Evolutionary conservation across 2,329 filamentous ascomycete genomes (phyloP).

Genomic region (Fusarium chaquense): DNA sequence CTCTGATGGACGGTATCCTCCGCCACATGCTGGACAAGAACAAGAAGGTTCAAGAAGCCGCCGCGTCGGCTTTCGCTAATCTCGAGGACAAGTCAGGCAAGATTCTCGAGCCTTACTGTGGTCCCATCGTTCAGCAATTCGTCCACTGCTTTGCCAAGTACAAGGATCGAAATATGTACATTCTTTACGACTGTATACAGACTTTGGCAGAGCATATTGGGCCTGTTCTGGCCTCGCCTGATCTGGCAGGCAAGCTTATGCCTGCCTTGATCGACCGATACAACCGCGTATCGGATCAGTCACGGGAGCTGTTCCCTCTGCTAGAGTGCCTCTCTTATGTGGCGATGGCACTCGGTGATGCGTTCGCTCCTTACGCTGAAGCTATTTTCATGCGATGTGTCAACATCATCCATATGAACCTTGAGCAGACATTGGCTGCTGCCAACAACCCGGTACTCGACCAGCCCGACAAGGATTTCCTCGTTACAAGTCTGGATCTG

Average conservation of each 20-base stretch:
- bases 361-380: conserved; percentile 85
- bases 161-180: conserved; percentile 99
- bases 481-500: conserved; percentile 94
- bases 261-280: conserved; percentile 90
- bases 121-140: conserved; percentile 91
- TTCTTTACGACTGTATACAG: conserved; percentile 98
- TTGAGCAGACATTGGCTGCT: conserved; percentile 82
- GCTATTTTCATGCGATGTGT: conserved; percentile 91
- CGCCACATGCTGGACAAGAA: conserved; percentile 96
- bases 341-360: conserved; percentile 82
- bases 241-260: conserved; percentile 90
- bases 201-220: conserved; percentile 94
- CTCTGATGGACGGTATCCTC: conserved; percentile 96
- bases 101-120: conserved; percentile 84
- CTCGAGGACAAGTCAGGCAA: conserved; percentile 92
- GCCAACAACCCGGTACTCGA: conserved; percentile 77
- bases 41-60: conserved; percentile 97
- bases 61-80: conserved; percentile 94
- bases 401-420: conserved; percentile 89
- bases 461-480: conserved; percentile 93
- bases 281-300: conserved; percentile 87
- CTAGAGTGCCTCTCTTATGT: conserved; percentile 98
- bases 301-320: conserved; percentile 91
- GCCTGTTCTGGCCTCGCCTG: conserved; percentile 80
- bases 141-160: conserved; percentile 93